Evolutionary conservation across 306 rosid species (phyloP), one percentile per base, ranked within the genome.

Genomic region (Geum urbanum): DNA sequence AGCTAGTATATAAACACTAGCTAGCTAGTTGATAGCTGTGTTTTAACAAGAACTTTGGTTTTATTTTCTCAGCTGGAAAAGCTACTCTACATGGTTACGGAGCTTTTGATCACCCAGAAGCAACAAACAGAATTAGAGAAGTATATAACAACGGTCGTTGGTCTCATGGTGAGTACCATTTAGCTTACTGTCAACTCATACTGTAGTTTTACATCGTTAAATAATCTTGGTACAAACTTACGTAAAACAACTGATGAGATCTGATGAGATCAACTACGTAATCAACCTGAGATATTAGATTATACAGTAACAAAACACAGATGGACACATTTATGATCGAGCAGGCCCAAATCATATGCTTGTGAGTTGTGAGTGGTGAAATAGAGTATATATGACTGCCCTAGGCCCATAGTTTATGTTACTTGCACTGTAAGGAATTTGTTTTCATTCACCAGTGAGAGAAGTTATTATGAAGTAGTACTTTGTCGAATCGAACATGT

Each of bases 31-130:
- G 2, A 27, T 27, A 27, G 5, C 22, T 0, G 5, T 9, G 2
- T 47, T 7, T 47, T 71, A 62, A 58, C 20, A 27, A 4, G 43
- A 44, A 59, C 8, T 32, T 46, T 1, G 43, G 32, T 27, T 27
- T 61, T 40, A 48, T 66, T 75, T 63, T 56, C 68, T 79, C 83
- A 87, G 87, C 72, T 85, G 59, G 96, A 92, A 60, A 80, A 67
- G 51, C 68, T 76, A 48, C 87, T 85, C 54, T 88, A 76, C 68
- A 79, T 83, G 81, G 76, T 83, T n/a, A 85, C 96, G 52, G 92
- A 92, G 80, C 83, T 91, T 19, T 66, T 56, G 40, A 71, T 86
- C 44, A 66, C 78, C 6, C 76, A 74, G 16, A 86, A 81, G 72
- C 85, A 84, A 63, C 86, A 82, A 27, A 84, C 67, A 41, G 89